phyloP scores from a whole-genome alignment of 2,329 filamentous ascomycete species.

The Magnaporthiopsis poae region DNA sequence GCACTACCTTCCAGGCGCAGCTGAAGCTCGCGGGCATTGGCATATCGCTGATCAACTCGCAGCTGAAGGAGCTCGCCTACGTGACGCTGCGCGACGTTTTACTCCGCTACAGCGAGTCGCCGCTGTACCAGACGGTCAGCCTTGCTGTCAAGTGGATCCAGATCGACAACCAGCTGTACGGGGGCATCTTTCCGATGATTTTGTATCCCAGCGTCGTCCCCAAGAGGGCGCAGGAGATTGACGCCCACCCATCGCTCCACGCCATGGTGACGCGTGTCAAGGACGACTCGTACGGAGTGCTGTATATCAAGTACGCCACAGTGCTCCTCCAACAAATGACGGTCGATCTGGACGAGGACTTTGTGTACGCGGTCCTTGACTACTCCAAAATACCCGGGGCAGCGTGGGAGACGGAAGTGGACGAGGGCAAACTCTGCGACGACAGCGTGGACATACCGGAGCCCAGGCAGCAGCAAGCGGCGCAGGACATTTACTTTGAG shows the following conservation, averaged over 20 bases:
- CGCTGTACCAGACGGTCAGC: conserved; percentile 82
- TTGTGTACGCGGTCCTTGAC: conserved; percentile 90
- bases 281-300: conserved; percentile 92
- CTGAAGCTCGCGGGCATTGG: conserved; percentile 83
- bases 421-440: conserved; percentile 79
- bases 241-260: conserved; percentile 89
- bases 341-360: conserved; percentile 92
- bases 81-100: conserved; percentile 86
- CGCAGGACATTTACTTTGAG: conserved; percentile 96
- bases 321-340: conserved; percentile 95
- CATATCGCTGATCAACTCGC: conserved; percentile 84
- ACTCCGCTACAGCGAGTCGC: conserved; percentile 85
- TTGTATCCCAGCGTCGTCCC: conserved; percentile 95
- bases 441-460: conserved; percentile 86
- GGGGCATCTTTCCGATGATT: conserved; percentile 94
- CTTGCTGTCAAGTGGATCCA: conserved; percentile 96
- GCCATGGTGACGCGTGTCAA: conserved; percentile 88
- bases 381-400: conserved; percentile 89
- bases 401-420: conserved; percentile 67
- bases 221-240: conserved; percentile 91
- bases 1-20: conserved; percentile 80
- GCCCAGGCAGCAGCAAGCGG: conserved; percentile 70
- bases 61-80: conserved; percentile 85
- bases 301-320: conserved; percentile 97
- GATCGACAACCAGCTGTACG: conserved; percentile 96